phyloP scores from a whole-genome alignment of 2,329 filamentous ascomycete species.

The Leptographium lundbergii region DNA sequence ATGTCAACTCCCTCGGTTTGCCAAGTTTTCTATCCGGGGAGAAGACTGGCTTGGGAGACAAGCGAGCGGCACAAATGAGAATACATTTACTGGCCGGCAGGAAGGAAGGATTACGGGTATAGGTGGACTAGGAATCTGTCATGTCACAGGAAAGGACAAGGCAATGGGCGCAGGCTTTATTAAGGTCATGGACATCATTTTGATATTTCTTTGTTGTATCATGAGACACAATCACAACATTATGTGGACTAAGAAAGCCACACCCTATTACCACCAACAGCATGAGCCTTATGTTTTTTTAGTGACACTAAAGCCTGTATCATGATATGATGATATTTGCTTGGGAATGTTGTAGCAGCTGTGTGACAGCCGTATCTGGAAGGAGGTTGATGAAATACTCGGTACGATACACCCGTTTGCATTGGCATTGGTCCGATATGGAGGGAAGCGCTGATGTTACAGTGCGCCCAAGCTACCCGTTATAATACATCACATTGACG shows the following conservation, averaged over 20 bases:
- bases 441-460: too few species aligned
- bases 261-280: not conserved
- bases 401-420: too few species aligned
- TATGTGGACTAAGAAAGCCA: not conserved
- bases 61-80: not conserved
- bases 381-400: too few species aligned
- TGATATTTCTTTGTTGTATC: not conserved
- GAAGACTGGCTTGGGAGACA: not conserved
- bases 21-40: not conserved
- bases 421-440: too few species aligned
- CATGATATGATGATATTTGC: too few species aligned
- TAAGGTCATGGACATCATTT: not conserved
- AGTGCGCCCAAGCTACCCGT: too few species aligned
- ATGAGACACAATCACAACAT: conserved; percentile 2
- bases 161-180: not conserved
- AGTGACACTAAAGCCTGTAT: not conserved
- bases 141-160: not conserved
- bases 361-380: too few species aligned
- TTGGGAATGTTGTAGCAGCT: too few species aligned
- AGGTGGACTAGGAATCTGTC: not conserved
- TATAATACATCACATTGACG: too few species aligned
- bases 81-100: not conserved
- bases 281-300: not conserved
- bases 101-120: not conserved
- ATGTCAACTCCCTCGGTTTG: not conserved